Conservation (phyloP, 2,329 filamentous ascomycete genomes). For the Verruconis gallopava region DNA sequence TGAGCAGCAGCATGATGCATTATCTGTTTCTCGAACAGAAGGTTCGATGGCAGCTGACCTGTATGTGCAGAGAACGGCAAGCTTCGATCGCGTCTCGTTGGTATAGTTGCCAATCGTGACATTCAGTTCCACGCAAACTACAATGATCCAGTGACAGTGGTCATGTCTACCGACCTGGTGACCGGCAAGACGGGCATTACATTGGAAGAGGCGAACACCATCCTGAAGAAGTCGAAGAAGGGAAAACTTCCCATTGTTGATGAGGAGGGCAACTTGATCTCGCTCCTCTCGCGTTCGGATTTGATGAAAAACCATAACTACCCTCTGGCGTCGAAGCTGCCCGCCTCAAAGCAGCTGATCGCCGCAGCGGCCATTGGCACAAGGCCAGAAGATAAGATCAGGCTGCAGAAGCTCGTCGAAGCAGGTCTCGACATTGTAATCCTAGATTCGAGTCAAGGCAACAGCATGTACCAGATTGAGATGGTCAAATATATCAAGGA, state of each 20-base stretch:
- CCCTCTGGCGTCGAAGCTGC: slow-evolving; percentile 88
- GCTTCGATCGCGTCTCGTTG: slow-evolving; percentile 87
- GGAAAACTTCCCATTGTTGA: slow-evolving; percentile 94
- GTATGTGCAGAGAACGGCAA: slow-evolving; percentile 65
- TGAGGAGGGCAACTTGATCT: slow-evolving; percentile 59
- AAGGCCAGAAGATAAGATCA: slow-evolving; percentile 78
- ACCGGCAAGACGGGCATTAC: slow-evolving; percentile 76
- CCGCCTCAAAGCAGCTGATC: slow-evolving; percentile 94
- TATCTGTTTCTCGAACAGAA: no score
- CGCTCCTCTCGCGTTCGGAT: slow-evolving; percentile 50
- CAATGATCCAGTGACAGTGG: slow-evolving; percentile 60
- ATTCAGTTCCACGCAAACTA: slow-evolving; percentile 85
- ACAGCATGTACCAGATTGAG: slow-evolving; percentile 96
- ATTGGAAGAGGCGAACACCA: slow-evolving; percentile 78
- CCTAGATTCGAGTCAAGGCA: slow-evolving; percentile 92
- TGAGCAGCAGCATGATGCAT: slow-evolving; percentile 29
- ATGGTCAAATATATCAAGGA: slow-evolving; percentile 96
- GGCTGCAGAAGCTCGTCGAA: slow-evolving; percentile 78
- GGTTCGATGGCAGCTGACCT: no score
- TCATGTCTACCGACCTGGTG: slow-evolving; percentile 92
- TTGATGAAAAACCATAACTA: slow-evolving; percentile 98
- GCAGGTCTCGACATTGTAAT: slow-evolving; percentile 92
- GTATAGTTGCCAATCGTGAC: slow-evolving; percentile 95
- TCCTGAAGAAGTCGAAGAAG: slow-evolving; percentile 93
- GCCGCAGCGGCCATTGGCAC: slow-evolving; percentile 93